Base-by-base conservation (phyloP, 805 yeast genomes). In the Groenewaldozyma salmanticensis region DNA sequence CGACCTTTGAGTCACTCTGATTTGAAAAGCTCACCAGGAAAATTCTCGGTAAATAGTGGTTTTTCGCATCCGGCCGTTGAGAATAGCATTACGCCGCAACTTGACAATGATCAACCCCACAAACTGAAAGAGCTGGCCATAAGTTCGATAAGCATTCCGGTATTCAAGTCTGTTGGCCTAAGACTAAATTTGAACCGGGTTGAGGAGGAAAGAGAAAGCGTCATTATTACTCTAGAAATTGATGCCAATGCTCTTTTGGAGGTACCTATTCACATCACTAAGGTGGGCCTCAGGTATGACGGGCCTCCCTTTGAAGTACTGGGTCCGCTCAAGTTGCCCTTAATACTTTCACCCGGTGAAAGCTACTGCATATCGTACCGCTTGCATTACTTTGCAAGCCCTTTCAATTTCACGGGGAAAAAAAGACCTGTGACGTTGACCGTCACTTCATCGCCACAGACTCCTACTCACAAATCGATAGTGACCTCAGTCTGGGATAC, bases 191-290 rank as follows among this genome's bases (percentile, higher is more conserved):
- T 73, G 22, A 64, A 73, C 5, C 68, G 67, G 43, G 68, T 76
- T 4, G 71, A 73, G 4, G 73, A 75, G 5, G 59, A 69, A 34
- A 61, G 64, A 46, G 66, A 67, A 42, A 51, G 65, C 2, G 49
- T 74, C 1, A 52, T 74, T n/a, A 66, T 75, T 1, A 68, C 74
- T 1, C 53, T 74, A 35, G 72, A 68, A 40, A 54, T 74, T 7
- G 76, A 71, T 43, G 59, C 68, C 2, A 64, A 76, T 1, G 71
- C 68, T 2, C 67, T 57, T 27, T 54, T 72, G 13, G 44, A 43
- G 4, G 42, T 52, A 1, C 29, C 36, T 11, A 49, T 54, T 6
- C 36, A 36, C n/a, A 40, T 52, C 18, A 49, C 35, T 2, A 38
- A 38, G 1, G 39, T 38, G 24, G 20, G 41, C 27, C 22, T 53